Conservation (phyloP, 345 rosid species). For the Syzygium oleosum region DNA sequence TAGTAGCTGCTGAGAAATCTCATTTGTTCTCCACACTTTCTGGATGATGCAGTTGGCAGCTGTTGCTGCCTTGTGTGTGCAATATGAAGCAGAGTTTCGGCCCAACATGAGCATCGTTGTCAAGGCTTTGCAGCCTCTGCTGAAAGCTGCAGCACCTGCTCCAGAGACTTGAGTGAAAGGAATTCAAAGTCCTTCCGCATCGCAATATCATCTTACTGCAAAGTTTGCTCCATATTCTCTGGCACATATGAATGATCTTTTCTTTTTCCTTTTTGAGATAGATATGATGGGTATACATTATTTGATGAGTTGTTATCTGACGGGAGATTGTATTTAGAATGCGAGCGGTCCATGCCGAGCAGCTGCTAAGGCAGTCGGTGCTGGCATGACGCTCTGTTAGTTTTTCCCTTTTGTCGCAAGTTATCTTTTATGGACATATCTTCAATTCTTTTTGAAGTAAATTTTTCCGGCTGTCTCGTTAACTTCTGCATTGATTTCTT, state of each 20-base stretch:
- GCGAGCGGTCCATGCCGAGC: neutral
- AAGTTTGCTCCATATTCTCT: neutral
- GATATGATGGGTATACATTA: neutral
- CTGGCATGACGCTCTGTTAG: neutral
- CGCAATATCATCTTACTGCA: neutral
- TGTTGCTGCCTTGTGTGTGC: slow-evolving; percentile 47
- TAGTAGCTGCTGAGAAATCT: neutral
- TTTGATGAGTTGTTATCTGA: neutral
- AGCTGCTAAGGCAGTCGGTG: neutral
- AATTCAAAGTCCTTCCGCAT: neutral
- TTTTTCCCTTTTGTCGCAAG: neutral
- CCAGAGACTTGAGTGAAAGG: neutral
- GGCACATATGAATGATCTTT: neutral
- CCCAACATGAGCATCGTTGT: slow-evolving; percentile 49
- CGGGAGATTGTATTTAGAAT: neutral
- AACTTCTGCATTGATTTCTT: neutral
- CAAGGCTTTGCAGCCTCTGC: slow-evolving; percentile 43
- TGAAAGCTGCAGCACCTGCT: slow-evolving; percentile 21
- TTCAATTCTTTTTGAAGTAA: neutral
- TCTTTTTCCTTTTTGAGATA: neutral
- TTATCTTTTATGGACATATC: neutral
- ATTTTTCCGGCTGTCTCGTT: neutral
- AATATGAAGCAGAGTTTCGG: slow-evolving; percentile 46
- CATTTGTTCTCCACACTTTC: neutral
- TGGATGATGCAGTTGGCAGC: slow-evolving; percentile 28